phyloP scores from a whole-genome alignment of 768 basidiomycete species.

The Amanita brunnescens region DNA sequence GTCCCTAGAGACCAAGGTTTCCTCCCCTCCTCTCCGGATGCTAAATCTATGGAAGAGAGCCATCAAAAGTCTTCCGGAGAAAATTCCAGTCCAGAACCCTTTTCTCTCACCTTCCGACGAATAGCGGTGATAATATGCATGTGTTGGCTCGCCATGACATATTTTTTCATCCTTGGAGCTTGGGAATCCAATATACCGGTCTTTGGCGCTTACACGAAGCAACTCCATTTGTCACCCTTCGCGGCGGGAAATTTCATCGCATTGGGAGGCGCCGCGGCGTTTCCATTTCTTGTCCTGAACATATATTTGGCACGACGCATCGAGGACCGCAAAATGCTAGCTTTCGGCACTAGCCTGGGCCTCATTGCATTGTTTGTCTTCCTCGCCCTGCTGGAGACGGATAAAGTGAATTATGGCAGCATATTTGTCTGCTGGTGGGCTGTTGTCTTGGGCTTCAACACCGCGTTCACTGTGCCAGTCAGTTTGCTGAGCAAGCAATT shows the following conservation, averaged over 20 bases:
- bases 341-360: slow-evolving; percentile 42
- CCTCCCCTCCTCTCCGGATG: not conserved
- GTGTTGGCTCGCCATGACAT: slow-evolving; percentile 66
- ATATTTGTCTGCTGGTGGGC: slow-evolving; percentile 47
- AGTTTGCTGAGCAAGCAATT: slow-evolving; percentile 63
- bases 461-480: slow-evolving; percentile 61
- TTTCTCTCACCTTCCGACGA: not conserved
- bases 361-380: slow-evolving; percentile 43
- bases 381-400: slow-evolving; percentile 33
- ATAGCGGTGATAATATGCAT: slow-evolving; percentile 52
- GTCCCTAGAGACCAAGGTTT: slow-evolving; percentile 15
- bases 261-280: slow-evolving; percentile 49
- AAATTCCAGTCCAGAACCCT: not conserved
- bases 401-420: slow-evolving; percentile 37
- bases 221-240: slow-evolving; percentile 51
- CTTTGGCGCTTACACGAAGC: slow-evolving; percentile 33
- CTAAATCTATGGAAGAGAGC: not conserved
- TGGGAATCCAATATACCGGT: slow-evolving; percentile 67
- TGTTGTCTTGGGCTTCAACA: slow-evolving; percentile 64
- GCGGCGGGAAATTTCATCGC: slow-evolving; percentile 65
- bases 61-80: not conserved
- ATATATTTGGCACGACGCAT: slow-evolving; percentile 46
- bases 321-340: slow-evolving; percentile 54
- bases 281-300: slow-evolving; percentile 62
- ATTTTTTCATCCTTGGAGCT: slow-evolving; percentile 61